Conservation (phyloP, 1,284 basidiomycete genomes). For the Caloboletus firmus region DNA sequence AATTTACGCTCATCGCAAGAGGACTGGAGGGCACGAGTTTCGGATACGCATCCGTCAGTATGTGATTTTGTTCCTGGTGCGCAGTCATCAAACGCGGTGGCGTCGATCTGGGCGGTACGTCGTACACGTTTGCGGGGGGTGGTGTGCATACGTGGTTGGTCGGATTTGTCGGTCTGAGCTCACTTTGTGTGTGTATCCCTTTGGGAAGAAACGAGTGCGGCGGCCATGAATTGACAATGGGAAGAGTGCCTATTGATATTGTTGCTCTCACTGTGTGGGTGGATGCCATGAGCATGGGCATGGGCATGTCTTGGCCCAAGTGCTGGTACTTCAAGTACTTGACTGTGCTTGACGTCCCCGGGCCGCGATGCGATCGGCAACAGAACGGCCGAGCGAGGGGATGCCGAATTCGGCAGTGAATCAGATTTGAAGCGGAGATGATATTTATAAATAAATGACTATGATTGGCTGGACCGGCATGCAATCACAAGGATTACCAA, state of each 20-base stretch:
- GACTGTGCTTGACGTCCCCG: too few relatives aligned
- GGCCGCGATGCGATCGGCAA: constrained; percentile 12
- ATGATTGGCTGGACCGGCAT: constrained; percentile 24
- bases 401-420: constrained; percentile 9
- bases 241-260: background rate
- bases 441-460: constrained; percentile 22
- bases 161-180: background rate
- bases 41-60: constrained; percentile 54
- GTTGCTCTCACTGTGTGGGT: background rate
- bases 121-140: too few relatives aligned
- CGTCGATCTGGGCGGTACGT: too few relatives aligned
- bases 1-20: constrained; percentile 72
- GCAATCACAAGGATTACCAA: constrained; percentile 19
- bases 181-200: constrained; percentile 1
- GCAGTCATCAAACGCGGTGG: background rate
- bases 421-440: constrained; percentile 21
- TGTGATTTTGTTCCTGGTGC: constrained; percentile 17
- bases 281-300: background rate
- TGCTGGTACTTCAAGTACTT: too few relatives aligned
- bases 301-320: too few relatives aligned
- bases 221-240: constrained; percentile 14
- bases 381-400: constrained; percentile 15
- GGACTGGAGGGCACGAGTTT: constrained; percentile 76
- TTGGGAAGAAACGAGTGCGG: constrained; percentile 4
- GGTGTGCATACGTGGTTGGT: background rate